Evolutionary conservation across 2,329 filamentous ascomycete species (phyloP), one percentile per base, ranked within the genome.

Genomic region (Fusarium denticulatum): DNA sequence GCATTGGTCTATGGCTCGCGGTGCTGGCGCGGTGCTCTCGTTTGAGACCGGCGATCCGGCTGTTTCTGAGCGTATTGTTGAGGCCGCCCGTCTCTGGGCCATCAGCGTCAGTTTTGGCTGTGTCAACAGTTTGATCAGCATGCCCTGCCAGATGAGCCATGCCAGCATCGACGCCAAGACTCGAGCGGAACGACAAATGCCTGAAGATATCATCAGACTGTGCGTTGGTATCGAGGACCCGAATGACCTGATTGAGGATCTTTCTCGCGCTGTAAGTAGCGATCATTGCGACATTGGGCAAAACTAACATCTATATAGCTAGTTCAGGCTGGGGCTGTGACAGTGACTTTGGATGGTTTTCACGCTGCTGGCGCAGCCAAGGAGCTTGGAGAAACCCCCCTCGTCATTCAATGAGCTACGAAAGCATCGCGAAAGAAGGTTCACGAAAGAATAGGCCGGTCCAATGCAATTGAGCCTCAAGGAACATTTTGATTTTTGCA

Each of bases 81-180:
- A 98, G 84, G 94, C 93, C 36, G 94, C 96, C 6, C 91, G 93
- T 73, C 86, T 99, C 37, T 99, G 94, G 91, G 95, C 93, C 39
- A 99, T 99, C 77, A 97, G 94, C 75, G 96, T 99, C 67, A 97
- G 94, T 80, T 99, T 99, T 81, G 96, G 96, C 53, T 98, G 96
- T 81, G 96, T 99, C 75, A 99, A 99, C 86, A 97, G 94, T 81
- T 86, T 99, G 82, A 99, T 99, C 83, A 98, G 95, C 85, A 98
- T 99, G 96, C 96, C 96, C 14, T 99, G 96, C 85, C 95, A 96
- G 79, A 99, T 99, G 97, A 98, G 96, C 84, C 96, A 99, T 83
- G 96, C 96, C 43, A 97, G 94, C 81, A 99, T 99, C 79, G 96
- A 98, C 80, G 94, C 95, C 67, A 97, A 97, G 86, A 98, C 95